phyloP scores from a whole-genome alignment of 176 grass and related monocot species.

The Musa beccarii region DNA sequence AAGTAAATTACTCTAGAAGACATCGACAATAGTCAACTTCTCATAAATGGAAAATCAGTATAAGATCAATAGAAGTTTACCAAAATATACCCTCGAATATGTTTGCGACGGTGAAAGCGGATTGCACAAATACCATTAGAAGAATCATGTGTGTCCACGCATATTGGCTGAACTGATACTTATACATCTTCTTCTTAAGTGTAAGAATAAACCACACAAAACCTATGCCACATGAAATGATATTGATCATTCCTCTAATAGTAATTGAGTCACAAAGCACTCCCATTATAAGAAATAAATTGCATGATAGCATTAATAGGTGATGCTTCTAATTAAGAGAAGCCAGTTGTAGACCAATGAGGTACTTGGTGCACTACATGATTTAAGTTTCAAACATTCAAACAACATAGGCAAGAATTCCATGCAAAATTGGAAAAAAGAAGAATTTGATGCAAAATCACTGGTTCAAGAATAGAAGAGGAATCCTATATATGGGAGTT shows the following conservation, averaged over 20 bases:
- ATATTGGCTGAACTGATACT: constrained; percentile 99
- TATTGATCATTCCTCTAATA: constrained; percentile 12
- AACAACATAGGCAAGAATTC: too few species aligned
- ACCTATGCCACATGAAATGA: constrained; percentile 38
- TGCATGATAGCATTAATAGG: background rate
- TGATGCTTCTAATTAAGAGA: background rate
- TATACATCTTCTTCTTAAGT: constrained; percentile 97
- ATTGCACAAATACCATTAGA: constrained; percentile 80
- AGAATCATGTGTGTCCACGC: constrained; percentile 99
- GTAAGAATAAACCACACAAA: constrained; percentile 99
- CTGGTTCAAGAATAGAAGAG: background rate
- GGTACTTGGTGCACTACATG: background rate
- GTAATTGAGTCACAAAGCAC: background rate
- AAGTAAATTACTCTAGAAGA: background rate
- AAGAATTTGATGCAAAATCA: background rate
- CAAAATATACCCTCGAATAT: constrained; percentile 99
- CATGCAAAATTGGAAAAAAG: too few species aligned
- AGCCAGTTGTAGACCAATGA: background rate
- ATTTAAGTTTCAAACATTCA: background rate
- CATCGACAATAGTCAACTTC: background rate
- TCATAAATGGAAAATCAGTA: constrained; percentile 2
- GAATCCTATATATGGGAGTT: background rate
- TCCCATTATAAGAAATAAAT: background rate
- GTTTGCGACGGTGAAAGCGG: constrained; percentile 97
- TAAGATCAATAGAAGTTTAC: constrained; percentile 24